Base-by-base conservation (phyloP, 2,329 filamentous ascomycete genomes). In the Clarireedia sp. region DNA sequence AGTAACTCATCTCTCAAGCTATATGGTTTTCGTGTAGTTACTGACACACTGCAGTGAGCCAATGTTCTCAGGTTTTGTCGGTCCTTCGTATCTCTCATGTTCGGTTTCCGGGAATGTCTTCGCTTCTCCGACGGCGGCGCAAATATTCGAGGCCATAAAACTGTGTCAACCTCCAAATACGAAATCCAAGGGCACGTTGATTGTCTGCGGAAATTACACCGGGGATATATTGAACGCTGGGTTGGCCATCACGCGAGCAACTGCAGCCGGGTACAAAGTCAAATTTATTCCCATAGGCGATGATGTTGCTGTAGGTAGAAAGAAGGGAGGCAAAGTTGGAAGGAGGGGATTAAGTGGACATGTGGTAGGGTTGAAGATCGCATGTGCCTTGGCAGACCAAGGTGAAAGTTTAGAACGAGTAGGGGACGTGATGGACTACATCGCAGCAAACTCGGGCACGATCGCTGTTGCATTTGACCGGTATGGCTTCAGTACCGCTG, bases 321-420 rank as follows among this genome's bases (percentile, higher is more conserved):
- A 73, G 59, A 74, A 78, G 67, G 75, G 74, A 10, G 72, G 70
- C 21, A 76, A 75, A 56, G 69, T 76, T 7, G 76, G 76, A 9
- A 63, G 76, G 57, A 69, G 76, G 69, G 76, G 76, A 2, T 60
- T 79, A 26, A 76, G 75, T 44, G 76, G 75, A 1, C 79, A 80
- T 63, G 62, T 78, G 26, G 67, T 78, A 41, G 72, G 71, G 70
- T 59, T 73, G 60, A 75, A 75, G 63, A 67, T 71, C 44, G 59
- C 57, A n/a, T 64, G 66, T 59, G 65, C 63, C 12, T 49, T 64
- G 24, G 62, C 63, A 16, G 61, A 63, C 7, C 52, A 51, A 29
- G 62, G 63, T 7, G 57, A 59, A 17, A 41, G 45, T 29, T 54
- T 68, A 12, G 60, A 66, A 16, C 55, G 54, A 29, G 56, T 65